phyloP scores from a whole-genome alignment of 768 basidiomycete species.

The Suillus sp. region DNA sequence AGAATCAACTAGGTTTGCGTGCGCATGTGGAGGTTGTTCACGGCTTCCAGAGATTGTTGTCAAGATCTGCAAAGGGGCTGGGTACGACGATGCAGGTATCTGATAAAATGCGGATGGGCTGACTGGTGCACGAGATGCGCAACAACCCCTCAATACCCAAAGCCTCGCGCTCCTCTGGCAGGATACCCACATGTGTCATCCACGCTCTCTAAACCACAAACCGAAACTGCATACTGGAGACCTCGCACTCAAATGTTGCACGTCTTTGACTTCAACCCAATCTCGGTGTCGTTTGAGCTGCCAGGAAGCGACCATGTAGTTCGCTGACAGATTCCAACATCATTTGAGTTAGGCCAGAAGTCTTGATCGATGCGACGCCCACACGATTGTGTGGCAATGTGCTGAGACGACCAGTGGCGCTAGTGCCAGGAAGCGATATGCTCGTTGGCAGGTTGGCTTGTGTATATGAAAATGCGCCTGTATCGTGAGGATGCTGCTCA shows the following conservation, averaged over 20 bases:
- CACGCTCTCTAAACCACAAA: no score
- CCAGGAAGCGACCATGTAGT: constrained; percentile 63
- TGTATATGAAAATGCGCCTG: constrained; percentile 22
- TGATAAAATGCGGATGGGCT: no score
- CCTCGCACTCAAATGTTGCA: constrained; percentile 10
- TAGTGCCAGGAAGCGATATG: constrained; percentile 55
- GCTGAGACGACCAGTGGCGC: constrained; percentile 43
- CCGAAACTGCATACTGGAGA: constrained; percentile 11
- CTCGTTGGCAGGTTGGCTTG: constrained; percentile 49
- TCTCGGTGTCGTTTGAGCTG: constrained; percentile 51
- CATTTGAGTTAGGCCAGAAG: constrained; percentile 37
- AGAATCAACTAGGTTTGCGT: no score
- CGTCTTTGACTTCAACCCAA: constrained; percentile 54
- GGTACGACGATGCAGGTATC: no score
- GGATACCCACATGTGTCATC: no score
- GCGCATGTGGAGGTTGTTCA: no score
- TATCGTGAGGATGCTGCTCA: constrained; percentile 37
- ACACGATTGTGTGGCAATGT: constrained; percentile 27
- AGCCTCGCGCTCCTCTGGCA: no score
- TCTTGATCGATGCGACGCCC: constrained; percentile 33
- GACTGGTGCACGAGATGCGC: no score
- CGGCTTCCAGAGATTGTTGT: no score
- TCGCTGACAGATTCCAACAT: constrained; percentile 40
- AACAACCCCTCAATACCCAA: no score
- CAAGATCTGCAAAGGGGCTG: no score